Conservation (phyloP, 228 moss, liverwort and hornwort species). For the Sphagnum magellanicum region DNA sequence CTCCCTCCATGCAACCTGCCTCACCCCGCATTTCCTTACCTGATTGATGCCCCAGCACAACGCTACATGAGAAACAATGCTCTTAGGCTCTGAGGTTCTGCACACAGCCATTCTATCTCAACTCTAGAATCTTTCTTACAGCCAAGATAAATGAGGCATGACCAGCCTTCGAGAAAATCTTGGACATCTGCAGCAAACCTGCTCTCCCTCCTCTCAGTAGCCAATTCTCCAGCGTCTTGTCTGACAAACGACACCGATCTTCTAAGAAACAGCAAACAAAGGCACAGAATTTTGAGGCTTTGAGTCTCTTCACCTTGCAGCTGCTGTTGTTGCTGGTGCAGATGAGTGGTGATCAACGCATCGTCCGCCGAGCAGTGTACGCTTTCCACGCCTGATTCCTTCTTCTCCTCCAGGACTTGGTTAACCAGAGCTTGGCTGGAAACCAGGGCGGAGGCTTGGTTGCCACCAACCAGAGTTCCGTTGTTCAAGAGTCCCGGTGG, state of each 20-base stretch:
- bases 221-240: neutral
- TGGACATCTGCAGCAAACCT: too few species aligned
- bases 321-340: constrained; percentile 29
- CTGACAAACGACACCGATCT: neutral
- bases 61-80: neutral
- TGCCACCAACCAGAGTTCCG: neutral
- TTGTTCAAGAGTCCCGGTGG: constrained; percentile 28
- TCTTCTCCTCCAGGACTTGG: too few species aligned
- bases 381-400: constrained; percentile 5
- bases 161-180: too few species aligned
- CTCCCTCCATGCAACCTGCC: constrained; percentile 16
- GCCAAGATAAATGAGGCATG: too few species aligned
- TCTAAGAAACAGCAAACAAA: too few species aligned
- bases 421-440: too few species aligned
- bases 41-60: neutral
- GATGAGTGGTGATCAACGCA: constrained; percentile 20
- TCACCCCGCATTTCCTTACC: constrained; percentile 5
- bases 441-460: neutral
- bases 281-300: too few species aligned
- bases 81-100: neutral
- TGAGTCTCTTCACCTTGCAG: neutral
- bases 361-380: constrained; percentile 28
- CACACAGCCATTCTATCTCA: neutral
- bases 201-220: neutral
- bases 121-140: too few species aligned